Percentiles rank a stretch among this genome's conserved stretches.
These are phyloP conservation scores for Pezicula rhizophila DNA, from an alignment of 2,329 filamentous ascomycete genomes.

Conservation along the genomic window DNA sequence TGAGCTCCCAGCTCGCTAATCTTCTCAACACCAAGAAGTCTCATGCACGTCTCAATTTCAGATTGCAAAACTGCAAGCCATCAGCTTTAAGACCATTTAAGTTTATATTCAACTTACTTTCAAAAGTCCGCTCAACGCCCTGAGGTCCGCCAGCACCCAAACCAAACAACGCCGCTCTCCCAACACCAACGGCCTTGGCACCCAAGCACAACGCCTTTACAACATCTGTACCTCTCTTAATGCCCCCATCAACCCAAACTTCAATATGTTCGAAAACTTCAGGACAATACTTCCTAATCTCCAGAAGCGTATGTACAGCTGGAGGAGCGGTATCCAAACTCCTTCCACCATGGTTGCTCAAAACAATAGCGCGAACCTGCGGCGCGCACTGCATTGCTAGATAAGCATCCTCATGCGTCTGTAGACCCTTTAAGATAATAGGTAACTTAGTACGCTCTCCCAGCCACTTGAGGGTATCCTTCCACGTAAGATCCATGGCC, in stretches of 20 bases:
- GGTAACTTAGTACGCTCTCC: slow-evolving; percentile 74
- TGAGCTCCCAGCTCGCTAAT: slow-evolving; percentile 68
- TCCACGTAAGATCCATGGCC: slow-evolving; percentile 72
- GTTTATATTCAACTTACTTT: slow-evolving; percentile 41
- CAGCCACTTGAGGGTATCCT: slow-evolving; percentile 76
- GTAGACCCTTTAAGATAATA: slow-evolving; percentile 86
- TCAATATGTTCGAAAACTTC: slow-evolving; percentile 52
- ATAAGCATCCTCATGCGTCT: slow-evolving; percentile 90
- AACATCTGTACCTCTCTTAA: slow-evolving; percentile 79
- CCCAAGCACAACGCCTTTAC: slow-evolving; percentile 84
- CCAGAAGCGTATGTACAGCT: slow-evolving; percentile 65
- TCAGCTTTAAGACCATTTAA: slow-evolving; percentile 6
- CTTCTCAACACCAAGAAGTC: slow-evolving; percentile 66
- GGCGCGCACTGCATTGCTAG: slow-evolving; percentile 67
- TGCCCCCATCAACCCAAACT: slow-evolving; percentile 81
- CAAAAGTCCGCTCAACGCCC: slow-evolving; percentile 58
- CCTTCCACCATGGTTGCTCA: slow-evolving; percentile 89
- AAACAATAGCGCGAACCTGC: slow-evolving; percentile 73
- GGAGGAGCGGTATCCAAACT: slow-evolving; percentile 78
- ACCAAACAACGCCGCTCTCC: slow-evolving; percentile 69
- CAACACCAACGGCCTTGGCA: slow-evolving; percentile 76
- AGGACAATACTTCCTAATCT: slow-evolving; percentile 60
- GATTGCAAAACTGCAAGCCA: slow-evolving; percentile 48
- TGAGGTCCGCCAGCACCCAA: slow-evolving; percentile 58
- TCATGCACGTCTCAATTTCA: slow-evolving; percentile 63